Evolutionary conservation across 2,329 filamentous ascomycete genomes (phyloP).

Genomic region (Neodidymelliopsis sp.): DNA sequence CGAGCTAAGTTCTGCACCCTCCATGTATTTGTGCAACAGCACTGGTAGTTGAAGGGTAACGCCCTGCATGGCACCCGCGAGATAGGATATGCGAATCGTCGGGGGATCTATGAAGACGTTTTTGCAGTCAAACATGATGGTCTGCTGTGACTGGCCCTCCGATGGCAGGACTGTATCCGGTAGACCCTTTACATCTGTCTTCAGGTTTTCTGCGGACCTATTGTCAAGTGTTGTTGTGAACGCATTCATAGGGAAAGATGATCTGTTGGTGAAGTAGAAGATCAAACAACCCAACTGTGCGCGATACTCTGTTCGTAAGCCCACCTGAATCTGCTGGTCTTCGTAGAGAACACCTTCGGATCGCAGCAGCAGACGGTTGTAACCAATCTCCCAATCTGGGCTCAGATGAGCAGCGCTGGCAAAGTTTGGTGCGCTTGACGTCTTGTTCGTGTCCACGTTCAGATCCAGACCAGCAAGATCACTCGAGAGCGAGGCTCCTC

Average conservation of each 20-base stretch:
- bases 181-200: conserved; percentile 86
- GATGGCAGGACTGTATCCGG: conserved; percentile 82
- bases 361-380: conserved; percentile 79
- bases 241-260: conserved; percentile 80
- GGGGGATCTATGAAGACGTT: conserved; percentile 82
- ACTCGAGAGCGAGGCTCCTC: conserved; percentile 60
- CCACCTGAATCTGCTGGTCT: conserved; percentile 91
- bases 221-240: conserved; percentile 95
- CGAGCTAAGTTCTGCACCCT: conserved; percentile 80
- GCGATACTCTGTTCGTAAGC: conserved; percentile 90
- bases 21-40: conserved; percentile 94
- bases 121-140: conserved; percentile 91
- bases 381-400: conserved; percentile 93
- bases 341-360: conserved; percentile 92
- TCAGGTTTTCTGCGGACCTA: conserved; percentile 69
- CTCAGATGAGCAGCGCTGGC: conserved; percentile 92
- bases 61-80: conserved; percentile 91
- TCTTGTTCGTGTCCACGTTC: conserved; percentile 64
- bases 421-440: conserved; percentile 77
- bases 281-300: conserved; percentile 96
- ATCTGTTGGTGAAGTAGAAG: conserved; percentile 95
- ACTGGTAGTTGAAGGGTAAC: conserved; percentile 91
- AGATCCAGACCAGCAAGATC: conserved; percentile 83
- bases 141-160: conserved; percentile 85
- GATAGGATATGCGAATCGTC: conserved; percentile 91